These are phyloP conservation scores for Hirsutella thompsonii DNA, from an alignment of 2,329 filamentous ascomycete genomes.

Conservation along the genomic window DNA sequence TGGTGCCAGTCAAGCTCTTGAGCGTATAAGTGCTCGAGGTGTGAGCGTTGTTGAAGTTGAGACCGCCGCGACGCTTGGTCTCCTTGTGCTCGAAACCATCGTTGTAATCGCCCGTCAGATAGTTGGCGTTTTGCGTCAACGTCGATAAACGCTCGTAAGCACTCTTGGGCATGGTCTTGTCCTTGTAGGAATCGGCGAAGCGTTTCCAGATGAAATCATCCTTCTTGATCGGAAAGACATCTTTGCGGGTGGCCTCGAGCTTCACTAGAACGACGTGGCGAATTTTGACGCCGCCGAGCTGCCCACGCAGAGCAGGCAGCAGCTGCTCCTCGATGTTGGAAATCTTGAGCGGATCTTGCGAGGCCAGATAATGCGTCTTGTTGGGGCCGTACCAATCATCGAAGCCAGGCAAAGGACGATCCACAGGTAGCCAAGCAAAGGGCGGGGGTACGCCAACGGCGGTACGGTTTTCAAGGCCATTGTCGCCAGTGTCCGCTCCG, in stretches of 20 bases:
- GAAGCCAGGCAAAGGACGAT: slow-evolving; percentile 9
- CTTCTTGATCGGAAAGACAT: slow-evolving; percentile 31
- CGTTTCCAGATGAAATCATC: slow-evolving; percentile 23
- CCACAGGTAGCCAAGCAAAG: slow-evolving; percentile 14
- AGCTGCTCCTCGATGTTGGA: slow-evolving; percentile 23
- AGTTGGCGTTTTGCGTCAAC: slow-evolving; percentile 19
- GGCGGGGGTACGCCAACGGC: slow-evolving; percentile 11
- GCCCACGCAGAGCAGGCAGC: slow-evolving; percentile 12
- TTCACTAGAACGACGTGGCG: slow-evolving; percentile 29
- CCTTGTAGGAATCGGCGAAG: slow-evolving; percentile 16
- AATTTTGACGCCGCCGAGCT: slow-evolving; percentile 19
- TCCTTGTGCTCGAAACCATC: slow-evolving; percentile 17
- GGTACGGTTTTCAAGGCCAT: slow-evolving; percentile 15
- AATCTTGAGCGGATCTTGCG: slow-evolving; percentile 25
- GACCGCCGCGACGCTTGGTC: slow-evolving; percentile 18
- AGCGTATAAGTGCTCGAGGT: slow-evolving; percentile 29
- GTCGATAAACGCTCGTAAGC: slow-evolving; percentile 14
- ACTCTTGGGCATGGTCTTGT: slow-evolving; percentile 18
- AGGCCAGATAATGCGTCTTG: slow-evolving; percentile 17
- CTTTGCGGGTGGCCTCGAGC: slow-evolving; percentile 30
- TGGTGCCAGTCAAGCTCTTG: slow-evolving; percentile 26
- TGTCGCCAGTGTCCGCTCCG: slow-evolving; percentile 8
- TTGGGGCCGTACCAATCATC: slow-evolving; percentile 15
- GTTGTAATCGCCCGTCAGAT: slow-evolving; percentile 21
- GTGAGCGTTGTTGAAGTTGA: slow-evolving; percentile 24